These are phyloP conservation scores for Cutaneotrichosporon sp. DNA, from an alignment of 1,284 basidiomycete genomes.

Conservation along the genomic window DNA sequence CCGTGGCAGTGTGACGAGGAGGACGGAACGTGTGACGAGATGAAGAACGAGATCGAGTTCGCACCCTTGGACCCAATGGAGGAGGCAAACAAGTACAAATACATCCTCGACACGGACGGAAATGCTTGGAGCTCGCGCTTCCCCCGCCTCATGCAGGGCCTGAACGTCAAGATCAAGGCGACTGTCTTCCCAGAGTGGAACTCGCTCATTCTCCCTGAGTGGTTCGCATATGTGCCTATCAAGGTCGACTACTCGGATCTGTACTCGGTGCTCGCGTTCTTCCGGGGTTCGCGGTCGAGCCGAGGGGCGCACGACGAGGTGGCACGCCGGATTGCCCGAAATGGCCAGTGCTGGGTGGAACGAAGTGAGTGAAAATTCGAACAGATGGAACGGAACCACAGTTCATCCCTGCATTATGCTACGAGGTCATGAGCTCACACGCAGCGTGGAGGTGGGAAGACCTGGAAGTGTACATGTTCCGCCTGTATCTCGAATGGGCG, in stretches of 20 bases:
- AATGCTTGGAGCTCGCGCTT: conserved; percentile 50
- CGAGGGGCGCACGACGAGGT: conserved; percentile 49
- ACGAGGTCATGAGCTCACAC: neutral
- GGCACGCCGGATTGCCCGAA: conserved; percentile 48
- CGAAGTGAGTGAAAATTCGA: conserved; percentile 30
- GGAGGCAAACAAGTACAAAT: conserved; percentile 48
- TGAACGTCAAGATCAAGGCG: conserved; percentile 49
- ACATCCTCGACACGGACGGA: conserved; percentile 49
- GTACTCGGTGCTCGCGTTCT: conserved; percentile 49
- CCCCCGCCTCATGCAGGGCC: conserved; percentile 46
- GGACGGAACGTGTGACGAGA: conserved; percentile 48
- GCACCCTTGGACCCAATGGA: conserved; percentile 40
- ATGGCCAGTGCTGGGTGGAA: conserved; percentile 51
- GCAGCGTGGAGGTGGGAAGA: conserved; percentile 46
- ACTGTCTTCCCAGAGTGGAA: conserved; percentile 51
- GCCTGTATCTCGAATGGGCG: conserved; percentile 56
- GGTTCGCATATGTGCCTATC: conserved; percentile 50
- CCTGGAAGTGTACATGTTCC: conserved; percentile 49
- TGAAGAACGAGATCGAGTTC: conserved; percentile 44
- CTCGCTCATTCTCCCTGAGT: conserved; percentile 46
- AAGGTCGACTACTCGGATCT: conserved; percentile 51
- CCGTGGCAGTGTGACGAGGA: conserved; percentile 47
- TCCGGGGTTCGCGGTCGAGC: conserved; percentile 45
- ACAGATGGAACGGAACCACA: too few species aligned
- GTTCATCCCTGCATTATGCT: too few species aligned